phyloP scores from a whole-genome alignment of 2,329 filamentous ascomycete species.

The Diaporthe helianthi region DNA sequence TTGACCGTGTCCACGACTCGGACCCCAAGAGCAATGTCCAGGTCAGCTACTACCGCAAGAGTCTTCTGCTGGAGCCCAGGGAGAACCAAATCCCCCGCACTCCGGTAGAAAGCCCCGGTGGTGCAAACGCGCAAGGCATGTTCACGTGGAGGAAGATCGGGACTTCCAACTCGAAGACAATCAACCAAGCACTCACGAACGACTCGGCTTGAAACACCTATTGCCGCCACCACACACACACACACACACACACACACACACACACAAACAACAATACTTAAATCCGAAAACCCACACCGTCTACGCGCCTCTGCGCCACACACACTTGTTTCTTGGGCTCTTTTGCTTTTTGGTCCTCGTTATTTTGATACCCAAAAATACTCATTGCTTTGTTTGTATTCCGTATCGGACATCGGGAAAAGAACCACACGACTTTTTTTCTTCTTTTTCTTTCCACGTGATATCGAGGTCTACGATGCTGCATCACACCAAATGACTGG shows the following conservation, averaged over 20 bases:
- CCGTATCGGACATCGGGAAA: constrained; percentile 5
- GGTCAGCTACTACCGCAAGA: constrained; percentile 78
- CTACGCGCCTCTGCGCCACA: neutral
- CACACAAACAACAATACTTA: neutral
- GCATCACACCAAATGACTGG: constrained; percentile 1
- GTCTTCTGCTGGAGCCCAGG: constrained; percentile 81
- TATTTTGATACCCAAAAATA: constrained; percentile 34
- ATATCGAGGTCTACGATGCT: neutral
- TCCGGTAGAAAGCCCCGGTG: constrained; percentile 39
- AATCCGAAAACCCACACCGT: neutral
- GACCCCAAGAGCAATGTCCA: constrained; percentile 62
- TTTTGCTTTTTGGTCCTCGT: constrained; percentile 4
- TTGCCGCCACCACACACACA: neutral
- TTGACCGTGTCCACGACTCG: constrained; percentile 73
- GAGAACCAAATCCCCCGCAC: constrained; percentile 51
- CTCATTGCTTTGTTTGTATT: constrained; percentile 16
- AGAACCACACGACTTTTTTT: constrained; percentile 4
- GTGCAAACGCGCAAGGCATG: constrained; percentile 34
- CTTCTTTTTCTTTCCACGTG: neutral
- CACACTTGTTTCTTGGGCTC: constrained; percentile 6
- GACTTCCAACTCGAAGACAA: constrained; percentile 2
- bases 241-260: neutral
- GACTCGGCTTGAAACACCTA: neutral
- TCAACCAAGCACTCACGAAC: constrained; percentile 12
- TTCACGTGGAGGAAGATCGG: constrained; percentile 33